Evolutionary conservation across 2,329 filamentous ascomycete species (phyloP), one percentile per base, ranked within the genome.

Genomic region (Fusarium coicis): DNA sequence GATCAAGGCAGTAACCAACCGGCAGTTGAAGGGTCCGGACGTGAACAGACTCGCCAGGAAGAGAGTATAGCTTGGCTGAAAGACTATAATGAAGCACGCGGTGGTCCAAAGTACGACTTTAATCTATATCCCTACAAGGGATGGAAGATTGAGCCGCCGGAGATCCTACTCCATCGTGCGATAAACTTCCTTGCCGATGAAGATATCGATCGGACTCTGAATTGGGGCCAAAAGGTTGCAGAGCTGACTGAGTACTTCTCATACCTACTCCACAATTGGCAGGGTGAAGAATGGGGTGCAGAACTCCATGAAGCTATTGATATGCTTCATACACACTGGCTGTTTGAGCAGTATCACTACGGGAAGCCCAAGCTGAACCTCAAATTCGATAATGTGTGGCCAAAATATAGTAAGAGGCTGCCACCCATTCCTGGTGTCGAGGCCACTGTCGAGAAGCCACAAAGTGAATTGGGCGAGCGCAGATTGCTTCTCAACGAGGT

Each of bases 141-240:
- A 40, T 83, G 82, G 71, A 78, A 74, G 39, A 76, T 82, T 52
- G 75, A 75, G 26, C 74, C 82, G 3, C 83, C 83, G 4, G 73
- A 68, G 37, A 76, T 84, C 37, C 66, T 80, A 47, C 77, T 83
- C 46, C 47, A 58, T 19, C 77, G 80, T 16, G 78, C 80, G 49
- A 79, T 76, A 55, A 84, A 84, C 70, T 90, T 87, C 68, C 83
- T 90, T 28, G 76, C 82, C 7, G 85, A 88, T 36, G 83, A 87
- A 68, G 86, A 89, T 70, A 74, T 79, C 10, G 82, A 85, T 63
- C 82, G 84, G 21, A 83, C 82, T 63, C 49, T 80, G 3, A 71
- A 80, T 47, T 88, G 86, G 81, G 74, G 81, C 4, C 53, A 68
- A 16, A 83, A 83, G 56, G 76, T 83, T 12, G 75, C 68, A 26